phyloP scores from a whole-genome alignment of 345 rosid species.

The Orychophragmus violaceus region DNA sequence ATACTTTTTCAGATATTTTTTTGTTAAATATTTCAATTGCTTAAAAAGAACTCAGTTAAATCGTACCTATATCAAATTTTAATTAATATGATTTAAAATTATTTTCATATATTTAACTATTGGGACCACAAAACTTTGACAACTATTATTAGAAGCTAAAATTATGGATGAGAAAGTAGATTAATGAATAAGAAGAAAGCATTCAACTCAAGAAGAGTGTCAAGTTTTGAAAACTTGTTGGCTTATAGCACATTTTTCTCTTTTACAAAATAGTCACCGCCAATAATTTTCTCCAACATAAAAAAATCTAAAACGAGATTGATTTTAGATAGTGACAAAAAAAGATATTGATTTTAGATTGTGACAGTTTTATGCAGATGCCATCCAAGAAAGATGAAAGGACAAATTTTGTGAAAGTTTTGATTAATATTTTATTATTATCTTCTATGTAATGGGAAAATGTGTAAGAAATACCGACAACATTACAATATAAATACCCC shows the following conservation, averaged over 20 bases:
- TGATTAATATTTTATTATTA: not conserved
- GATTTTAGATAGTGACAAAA: too few species aligned
- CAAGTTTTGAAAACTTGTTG: not conserved
- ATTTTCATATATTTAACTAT: not conserved
- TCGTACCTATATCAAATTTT: not conserved
- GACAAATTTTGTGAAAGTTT: not conserved
- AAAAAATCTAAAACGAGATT: not conserved
- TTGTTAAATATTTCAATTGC: not conserved
- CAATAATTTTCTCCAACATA: not conserved
- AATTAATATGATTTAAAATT: not conserved
- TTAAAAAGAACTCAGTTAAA: not conserved
- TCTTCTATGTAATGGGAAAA: not conserved
- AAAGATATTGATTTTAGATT: not conserved
- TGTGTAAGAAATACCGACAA: not conserved
- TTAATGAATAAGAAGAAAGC: conserved; percentile 13
- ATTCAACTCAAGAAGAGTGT: conserved; percentile 13
- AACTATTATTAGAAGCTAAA: conserved; percentile 1
- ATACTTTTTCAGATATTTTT: not conserved
- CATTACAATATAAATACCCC: not conserved
- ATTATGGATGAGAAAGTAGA: conserved; percentile 15
- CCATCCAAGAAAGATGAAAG: not conserved
- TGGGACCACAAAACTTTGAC: conserved; percentile 7
- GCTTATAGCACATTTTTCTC: not conserved
- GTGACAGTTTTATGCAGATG: not conserved
- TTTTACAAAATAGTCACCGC: not conserved